Percentiles rank a stretch among this genome's conserved stretches.
Conservation (phyloP, 2,329 filamentous ascomycete genomes). For the Cladosporium sphaerospermum region DNA sequence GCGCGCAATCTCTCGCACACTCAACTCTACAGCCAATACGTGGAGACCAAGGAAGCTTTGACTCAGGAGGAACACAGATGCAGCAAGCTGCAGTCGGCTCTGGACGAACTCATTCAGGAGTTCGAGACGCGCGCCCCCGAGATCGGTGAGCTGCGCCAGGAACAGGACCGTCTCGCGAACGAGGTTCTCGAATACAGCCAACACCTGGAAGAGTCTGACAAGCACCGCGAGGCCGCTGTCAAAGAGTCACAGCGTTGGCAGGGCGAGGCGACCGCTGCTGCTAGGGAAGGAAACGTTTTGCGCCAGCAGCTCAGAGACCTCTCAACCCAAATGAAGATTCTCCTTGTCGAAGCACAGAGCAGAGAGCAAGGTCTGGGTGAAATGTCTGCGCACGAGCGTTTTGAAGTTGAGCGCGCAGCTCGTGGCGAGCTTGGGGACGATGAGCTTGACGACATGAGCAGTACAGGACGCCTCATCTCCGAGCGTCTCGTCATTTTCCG, state of each 20-base stretch:
- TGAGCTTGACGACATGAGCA: constrained; percentile 66
- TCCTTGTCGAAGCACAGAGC: constrained; percentile 80
- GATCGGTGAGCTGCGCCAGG: constrained; percentile 74
- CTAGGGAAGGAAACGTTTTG: constrained; percentile 67
- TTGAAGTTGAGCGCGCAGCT: constrained; percentile 71
- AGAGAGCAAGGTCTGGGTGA: constrained; percentile 71
- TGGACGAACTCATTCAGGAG: constrained; percentile 80
- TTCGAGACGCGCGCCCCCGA: constrained; percentile 83
- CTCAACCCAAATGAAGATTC: constrained; percentile 81
- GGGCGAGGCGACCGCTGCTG: constrained; percentile 57
- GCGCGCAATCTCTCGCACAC: constrained; percentile 51
- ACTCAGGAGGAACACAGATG: constrained; percentile 67
- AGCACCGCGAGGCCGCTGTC: constrained; percentile 70
- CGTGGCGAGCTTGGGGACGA: constrained; percentile 68
- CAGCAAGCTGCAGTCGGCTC: constrained; percentile 65
- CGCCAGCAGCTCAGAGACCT: constrained; percentile 84
- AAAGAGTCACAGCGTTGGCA: constrained; percentile 75
- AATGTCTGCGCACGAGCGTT: constrained; percentile 64
- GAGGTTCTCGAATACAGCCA: constrained; percentile 74
- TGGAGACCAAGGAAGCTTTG: constrained; percentile 62
- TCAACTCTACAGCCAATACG: constrained; percentile 58
- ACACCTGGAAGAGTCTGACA: constrained; percentile 73
- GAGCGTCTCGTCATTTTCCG: constrained; percentile 86
- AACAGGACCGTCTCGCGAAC: constrained; percentile 71
- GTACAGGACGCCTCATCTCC: constrained; percentile 83